Evolutionary conservation across 1,139 yeast species (phyloP).

Genomic region (Scheffersomyces insectosa): DNA sequence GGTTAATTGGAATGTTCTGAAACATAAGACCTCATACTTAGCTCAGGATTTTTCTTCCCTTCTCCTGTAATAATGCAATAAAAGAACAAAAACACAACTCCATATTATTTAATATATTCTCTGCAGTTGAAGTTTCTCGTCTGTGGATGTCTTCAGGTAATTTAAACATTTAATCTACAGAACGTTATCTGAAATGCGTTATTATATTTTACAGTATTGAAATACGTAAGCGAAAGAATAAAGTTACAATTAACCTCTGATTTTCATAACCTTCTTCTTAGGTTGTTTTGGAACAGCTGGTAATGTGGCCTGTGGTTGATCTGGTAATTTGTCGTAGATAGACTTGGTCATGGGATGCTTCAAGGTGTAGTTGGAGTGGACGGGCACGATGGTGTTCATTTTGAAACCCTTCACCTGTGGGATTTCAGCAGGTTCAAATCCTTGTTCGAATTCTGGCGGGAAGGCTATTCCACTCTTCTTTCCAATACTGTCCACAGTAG

Average conservation of each 20-base stretch:
- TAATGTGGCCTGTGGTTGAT: slow-evolving; percentile 30
- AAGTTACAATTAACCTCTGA: slow-evolving; percentile 32
- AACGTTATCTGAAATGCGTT: no score
- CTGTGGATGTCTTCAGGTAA: no score
- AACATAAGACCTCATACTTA: no score
- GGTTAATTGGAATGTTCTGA: no score
- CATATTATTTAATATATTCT: no score
- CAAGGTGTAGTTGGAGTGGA: slow-evolving; percentile 74
- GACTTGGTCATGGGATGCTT: slow-evolving; percentile 83
- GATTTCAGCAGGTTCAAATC: slow-evolving; percentile 58
- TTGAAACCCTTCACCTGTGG: slow-evolving; percentile 82
- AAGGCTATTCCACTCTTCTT: slow-evolving; percentile 54
- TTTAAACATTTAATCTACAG: no score
- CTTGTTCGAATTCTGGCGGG: slow-evolving; percentile 56
- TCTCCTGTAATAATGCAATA: no score
- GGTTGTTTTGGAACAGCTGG: slow-evolving; percentile 47
- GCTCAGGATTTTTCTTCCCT: no score
- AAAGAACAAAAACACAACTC: no score
- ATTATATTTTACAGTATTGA: no score
- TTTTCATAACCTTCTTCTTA: slow-evolving; percentile 53
- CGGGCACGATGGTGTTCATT: slow-evolving; percentile 84
- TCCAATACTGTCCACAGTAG: slow-evolving; percentile 63
- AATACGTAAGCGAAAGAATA: no score
- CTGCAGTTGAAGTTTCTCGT: no score
- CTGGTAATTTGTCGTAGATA: slow-evolving; percentile 60